Percentiles rank a stretch among this genome's conserved stretches.
phyloP scores from a whole-genome alignment of 192 early-diverging fungal genomes.

The Diversispora epigaea region DNA sequence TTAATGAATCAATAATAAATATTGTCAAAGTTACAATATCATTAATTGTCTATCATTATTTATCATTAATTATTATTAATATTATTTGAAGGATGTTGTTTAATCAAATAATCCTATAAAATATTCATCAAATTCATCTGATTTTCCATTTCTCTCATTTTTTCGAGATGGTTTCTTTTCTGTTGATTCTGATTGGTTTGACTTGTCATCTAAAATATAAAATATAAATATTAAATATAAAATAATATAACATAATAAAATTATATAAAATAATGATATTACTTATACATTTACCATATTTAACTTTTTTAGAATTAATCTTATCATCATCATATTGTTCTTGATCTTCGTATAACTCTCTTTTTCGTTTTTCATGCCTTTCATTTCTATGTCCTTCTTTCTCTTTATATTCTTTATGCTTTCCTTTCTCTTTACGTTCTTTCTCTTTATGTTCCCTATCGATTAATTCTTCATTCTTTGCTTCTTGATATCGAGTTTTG shows the following conservation, averaged over 20 bases:
- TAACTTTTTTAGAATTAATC: not conserved
- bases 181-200: not conserved
- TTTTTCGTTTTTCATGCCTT: slow-evolving; percentile 8
- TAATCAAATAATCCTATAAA: slow-evolving; percentile 25
- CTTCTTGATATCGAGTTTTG: slow-evolving; percentile 54
- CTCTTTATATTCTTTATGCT: not conserved
- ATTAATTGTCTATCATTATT: too few relatives aligned
- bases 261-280: not conserved
- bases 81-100: too few relatives aligned
- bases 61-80: too few relatives aligned
- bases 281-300: not conserved
- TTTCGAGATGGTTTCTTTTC: not conserved
- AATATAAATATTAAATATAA: too few relatives aligned
- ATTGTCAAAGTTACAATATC: too few relatives aligned
- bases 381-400: not conserved
- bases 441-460: not conserved
- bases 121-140: slow-evolving; percentile 22
- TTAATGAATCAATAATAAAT: too few relatives aligned
- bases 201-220: not conserved
- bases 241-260: too few relatives aligned
- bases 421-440: not conserved
- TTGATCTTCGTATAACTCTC: not conserved
- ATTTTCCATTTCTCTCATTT: not conserved
- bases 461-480: not conserved
- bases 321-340: not conserved